A percentile compares a stretch with the other conserved stretches of the same genome.
These are phyloP conservation scores for Botrytis porri DNA, from an alignment of 2,329 filamentous ascomycete genomes.

Conservation along the genomic window DNA sequence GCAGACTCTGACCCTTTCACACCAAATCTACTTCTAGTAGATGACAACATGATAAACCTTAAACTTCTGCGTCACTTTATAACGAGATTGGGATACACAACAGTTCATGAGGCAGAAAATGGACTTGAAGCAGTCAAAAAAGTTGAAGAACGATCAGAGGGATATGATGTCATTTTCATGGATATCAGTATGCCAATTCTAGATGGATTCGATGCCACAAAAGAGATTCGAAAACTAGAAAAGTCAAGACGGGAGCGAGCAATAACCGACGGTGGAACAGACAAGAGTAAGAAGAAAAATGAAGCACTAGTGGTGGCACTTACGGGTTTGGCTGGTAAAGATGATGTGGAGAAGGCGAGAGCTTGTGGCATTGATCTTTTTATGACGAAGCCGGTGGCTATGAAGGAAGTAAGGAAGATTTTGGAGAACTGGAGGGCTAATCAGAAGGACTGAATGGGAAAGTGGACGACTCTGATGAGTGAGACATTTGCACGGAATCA, in stretches of 20 bases:
- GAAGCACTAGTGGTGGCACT: conserved; percentile 41
- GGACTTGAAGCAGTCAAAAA: conserved; percentile 48
- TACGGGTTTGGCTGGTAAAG: conserved; percentile 39
- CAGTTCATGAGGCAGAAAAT: conserved; percentile 44
- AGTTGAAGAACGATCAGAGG: conserved; percentile 40
- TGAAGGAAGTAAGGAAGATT: conserved; percentile 42
- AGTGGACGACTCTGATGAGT: not conserved
- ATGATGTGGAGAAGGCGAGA: conserved; percentile 40
- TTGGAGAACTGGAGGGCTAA: conserved; percentile 41
- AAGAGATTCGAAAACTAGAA: conserved; percentile 44
- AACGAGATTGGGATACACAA: conserved; percentile 41
- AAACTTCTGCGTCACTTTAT: conserved; percentile 42
- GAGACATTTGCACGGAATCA: not conserved
- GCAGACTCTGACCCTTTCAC: not conserved
- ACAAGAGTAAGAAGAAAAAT: conserved; percentile 24
- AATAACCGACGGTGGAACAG: conserved; percentile 17
- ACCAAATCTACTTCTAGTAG: conserved; percentile 40
- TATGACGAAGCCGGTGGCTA: conserved; percentile 43
- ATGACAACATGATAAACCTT: conserved; percentile 45
- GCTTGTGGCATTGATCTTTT: conserved; percentile 40
- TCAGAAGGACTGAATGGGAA: conserved; percentile 23
- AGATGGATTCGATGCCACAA: conserved; percentile 49
- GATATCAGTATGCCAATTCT: conserved; percentile 56
- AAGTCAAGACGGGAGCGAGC: conserved; percentile 41
- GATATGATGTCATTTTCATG: conserved; percentile 46